Evolutionary conservation across 2,329 filamentous ascomycete species (phyloP).

Genomic region (Sporothrix protearum): DNA sequence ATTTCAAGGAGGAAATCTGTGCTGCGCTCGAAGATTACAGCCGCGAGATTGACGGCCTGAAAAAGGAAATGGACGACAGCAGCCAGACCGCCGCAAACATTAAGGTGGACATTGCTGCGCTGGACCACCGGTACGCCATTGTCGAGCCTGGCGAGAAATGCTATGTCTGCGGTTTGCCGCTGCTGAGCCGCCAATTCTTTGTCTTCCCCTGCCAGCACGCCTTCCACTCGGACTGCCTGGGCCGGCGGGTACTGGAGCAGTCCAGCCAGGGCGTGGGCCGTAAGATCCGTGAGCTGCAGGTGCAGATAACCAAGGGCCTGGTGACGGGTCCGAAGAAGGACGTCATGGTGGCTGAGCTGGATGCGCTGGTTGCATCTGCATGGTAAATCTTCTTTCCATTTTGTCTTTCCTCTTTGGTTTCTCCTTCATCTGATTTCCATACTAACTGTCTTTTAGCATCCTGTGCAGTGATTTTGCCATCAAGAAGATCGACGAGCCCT

Average conservation of each 20-base stretch:
- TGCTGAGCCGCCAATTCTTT: conserved; percentile 90
- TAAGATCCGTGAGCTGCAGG: conserved; percentile 80
- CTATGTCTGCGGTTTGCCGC: conserved; percentile 78
- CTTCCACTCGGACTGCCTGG: conserved; percentile 93
- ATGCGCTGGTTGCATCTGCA: conserved; percentile 83
- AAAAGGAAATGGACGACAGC: conserved; percentile 93
- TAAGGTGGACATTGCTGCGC: conserved; percentile 77
- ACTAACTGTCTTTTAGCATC: conserved; percentile 45
- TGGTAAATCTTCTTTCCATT: conserved; percentile 44
- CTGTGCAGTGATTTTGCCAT: conserved; percentile 94
- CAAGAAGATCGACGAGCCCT: conserved; percentile 89
- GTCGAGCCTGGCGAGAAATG: conserved; percentile 95
- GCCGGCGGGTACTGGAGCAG: conserved; percentile 77
- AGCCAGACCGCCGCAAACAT: conserved; percentile 87
- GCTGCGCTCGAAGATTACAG: conserved; percentile 88
- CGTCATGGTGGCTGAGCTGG: conserved; percentile 79
- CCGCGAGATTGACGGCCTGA: conserved; percentile 81
- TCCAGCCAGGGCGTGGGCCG: conserved; percentile 71
- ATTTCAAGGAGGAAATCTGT: conserved; percentile 99
- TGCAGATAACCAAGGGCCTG: conserved; percentile 73
- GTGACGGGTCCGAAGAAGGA: conserved; percentile 70
- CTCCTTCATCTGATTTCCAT: not conserved
- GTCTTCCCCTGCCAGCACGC: conserved; percentile 98
- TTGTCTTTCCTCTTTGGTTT: conserved; percentile 42
- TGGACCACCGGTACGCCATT: conserved; percentile 89